Percentiles rank a stretch among this genome's conserved stretches.
Conservation (phyloP, 306 rosid genomes). For the Fragaria vesca region DNA sequence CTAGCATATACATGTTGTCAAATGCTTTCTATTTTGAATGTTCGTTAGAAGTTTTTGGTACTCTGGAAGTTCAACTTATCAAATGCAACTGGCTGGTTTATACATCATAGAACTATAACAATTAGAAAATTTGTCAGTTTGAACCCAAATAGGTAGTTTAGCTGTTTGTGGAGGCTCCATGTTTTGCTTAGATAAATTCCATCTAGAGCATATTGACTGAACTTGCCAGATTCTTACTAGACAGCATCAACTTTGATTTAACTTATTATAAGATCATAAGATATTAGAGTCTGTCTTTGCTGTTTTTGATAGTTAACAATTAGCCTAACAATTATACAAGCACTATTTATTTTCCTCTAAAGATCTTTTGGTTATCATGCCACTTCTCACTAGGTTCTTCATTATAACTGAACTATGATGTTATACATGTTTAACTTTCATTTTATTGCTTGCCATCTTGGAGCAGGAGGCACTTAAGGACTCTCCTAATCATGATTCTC, state of each 20-base stretch:
- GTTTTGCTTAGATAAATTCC: neutral
- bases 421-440: constrained; percentile 13
- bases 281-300: neutral
- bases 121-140: no score
- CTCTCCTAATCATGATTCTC: constrained; percentile 58
- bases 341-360: neutral
- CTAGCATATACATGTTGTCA: neutral
- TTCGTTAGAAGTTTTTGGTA: neutral
- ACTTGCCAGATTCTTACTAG: neutral
- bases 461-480: constrained; percentile 66
- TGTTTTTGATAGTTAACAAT: neutral
- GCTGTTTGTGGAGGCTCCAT: neutral
- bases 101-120: neutral
- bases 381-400: neutral
- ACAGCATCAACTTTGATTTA: neutral
- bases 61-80: neutral
- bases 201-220: neutral
- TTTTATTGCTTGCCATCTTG: constrained; percentile 20
- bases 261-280: neutral
- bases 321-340: neutral
- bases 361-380: neutral
- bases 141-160: neutral
- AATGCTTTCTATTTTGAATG: neutral
- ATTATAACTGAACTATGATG: neutral
- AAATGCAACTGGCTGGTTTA: neutral